phyloP scores from a whole-genome alignment of 805 yeast species.

The Cyberlindnera amylophila region DNA sequence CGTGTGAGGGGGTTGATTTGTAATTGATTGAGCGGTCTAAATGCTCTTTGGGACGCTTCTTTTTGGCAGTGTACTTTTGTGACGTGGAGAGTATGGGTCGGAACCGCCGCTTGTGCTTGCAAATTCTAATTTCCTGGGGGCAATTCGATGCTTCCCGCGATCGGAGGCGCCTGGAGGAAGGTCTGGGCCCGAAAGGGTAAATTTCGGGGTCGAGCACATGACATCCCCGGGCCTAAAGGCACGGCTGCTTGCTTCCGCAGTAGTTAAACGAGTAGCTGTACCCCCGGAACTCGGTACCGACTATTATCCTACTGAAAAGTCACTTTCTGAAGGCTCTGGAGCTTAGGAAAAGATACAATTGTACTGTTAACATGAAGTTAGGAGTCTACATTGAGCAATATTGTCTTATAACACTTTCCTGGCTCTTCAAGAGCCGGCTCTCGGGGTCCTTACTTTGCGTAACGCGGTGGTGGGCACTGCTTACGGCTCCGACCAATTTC shows the following conservation, averaged over 20 bases:
- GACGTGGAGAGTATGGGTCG: constrained; percentile 6
- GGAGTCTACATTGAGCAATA: too few species aligned
- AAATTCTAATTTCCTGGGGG: not conserved
- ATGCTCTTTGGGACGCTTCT: not conserved
- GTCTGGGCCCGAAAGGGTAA: not conserved
- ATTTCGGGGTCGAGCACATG: constrained; percentile 20
- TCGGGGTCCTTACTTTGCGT: not conserved
- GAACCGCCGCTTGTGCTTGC: not conserved
- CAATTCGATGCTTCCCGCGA: constrained; percentile 6
- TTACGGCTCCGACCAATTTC: constrained; percentile 10
- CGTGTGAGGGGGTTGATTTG: too few species aligned
- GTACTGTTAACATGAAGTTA: too few species aligned
- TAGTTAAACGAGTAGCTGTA: not conserved
- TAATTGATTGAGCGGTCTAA: too few species aligned
- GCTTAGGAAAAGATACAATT: too few species aligned
- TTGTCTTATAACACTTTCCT: too few species aligned
- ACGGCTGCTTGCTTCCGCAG: constrained; percentile 8
- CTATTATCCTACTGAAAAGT: too few species aligned
- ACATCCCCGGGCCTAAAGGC: not conserved
- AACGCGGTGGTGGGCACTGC: constrained; percentile 1
- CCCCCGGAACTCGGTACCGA: too few species aligned
- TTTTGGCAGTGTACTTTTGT: not conserved
- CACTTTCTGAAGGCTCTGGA: too few species aligned
- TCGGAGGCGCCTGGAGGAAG: constrained; percentile 12
- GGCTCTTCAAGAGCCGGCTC: not conserved